Evolutionary conservation across 164 flowering plant species (phyloP), one percentile per base, ranked within the genome.

Genomic region (Kingdonia uniflora): DNA sequence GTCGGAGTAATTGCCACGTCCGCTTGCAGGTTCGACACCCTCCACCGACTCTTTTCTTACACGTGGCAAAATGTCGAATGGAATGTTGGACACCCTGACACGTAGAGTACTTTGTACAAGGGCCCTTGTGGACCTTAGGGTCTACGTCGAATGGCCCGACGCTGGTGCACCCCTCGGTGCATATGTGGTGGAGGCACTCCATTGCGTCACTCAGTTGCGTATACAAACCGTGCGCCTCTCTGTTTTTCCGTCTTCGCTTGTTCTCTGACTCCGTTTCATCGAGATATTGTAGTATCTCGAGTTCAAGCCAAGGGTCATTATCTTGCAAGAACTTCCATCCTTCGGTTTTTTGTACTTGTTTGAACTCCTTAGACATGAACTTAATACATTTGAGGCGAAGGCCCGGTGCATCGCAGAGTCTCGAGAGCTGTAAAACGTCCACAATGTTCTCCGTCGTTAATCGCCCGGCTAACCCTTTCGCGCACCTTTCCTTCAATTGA

Each of bases 101-200:
- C 16, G 86, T 84, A 20, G 77, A 44, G 61, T 68, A 84, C 20
- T 62, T 69, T 24, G 61, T 55, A 52, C 98, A 85, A 0, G 96
- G 91, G 0, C 44, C 76, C 52, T 17, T 69, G 40, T 57, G 66
- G 59, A 47, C 58, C 10, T 21, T 44, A 0, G 78, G 77, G 19
- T 64, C 80, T 74, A 55, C 54, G 61, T 82, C 80, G 13, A 49
- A 63, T 0, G 96, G 99, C 10, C 96, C 83, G 1, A 92, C 87
- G 23, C 41, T 63, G 0, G 85, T 80, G 76, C 99, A 92, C 11
- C 96, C 99, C 60, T 88, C 95, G 0, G 82, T 76, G 71, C 80
- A 92, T 42, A 92, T 92, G 73, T 92, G 99, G 67, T 75, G 80
- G 39, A 92, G 51, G 59, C 94, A 80, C 19, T 84, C 91, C 99